Evolutionary conservation across 1,139 yeast genomes (phyloP).

Genomic region (Hanseniaspora uvarum): DNA sequence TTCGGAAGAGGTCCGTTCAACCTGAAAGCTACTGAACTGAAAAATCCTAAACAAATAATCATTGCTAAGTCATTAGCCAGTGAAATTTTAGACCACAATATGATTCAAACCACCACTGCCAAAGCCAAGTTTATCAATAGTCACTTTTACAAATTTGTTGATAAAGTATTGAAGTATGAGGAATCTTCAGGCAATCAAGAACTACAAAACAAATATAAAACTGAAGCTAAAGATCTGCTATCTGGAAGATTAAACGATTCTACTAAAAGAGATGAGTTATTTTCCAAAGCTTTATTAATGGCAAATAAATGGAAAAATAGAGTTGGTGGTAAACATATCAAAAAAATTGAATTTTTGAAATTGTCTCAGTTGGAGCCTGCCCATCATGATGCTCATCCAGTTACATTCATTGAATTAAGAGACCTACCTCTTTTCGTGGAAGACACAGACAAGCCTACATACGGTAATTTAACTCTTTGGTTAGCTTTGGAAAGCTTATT

Average conservation of each 20-base stretch:
- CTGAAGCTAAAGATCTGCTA: conserved; percentile 27
- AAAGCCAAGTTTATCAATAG: conserved; percentile 56
- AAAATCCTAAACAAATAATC: conserved; percentile 44
- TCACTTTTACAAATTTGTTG: conserved; percentile 15
- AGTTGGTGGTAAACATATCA: conserved; percentile 49
- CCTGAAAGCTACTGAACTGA: neutral
- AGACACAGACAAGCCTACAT: conserved; percentile 21
- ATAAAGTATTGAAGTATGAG: conserved; percentile 42
- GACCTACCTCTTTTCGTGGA: conserved; percentile 42
- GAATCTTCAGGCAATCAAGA: conserved; percentile 20
- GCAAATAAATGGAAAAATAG: conserved; percentile 45
- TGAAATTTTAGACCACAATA: conserved; percentile 56
- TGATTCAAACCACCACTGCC: conserved; percentile 59
- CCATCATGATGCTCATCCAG: conserved; percentile 83
- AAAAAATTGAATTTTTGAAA: conserved; percentile 72
- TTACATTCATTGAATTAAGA: conserved; percentile 78
- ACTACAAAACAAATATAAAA: conserved; percentile 23
- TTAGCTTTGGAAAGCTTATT: conserved; percentile 25
- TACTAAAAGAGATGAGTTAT: conserved; percentile 26
- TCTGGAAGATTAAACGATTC: conserved; percentile 6
- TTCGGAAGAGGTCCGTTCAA: conserved; percentile 11
- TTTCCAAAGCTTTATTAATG: conserved; percentile 29
- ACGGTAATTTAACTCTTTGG: conserved; percentile 31
- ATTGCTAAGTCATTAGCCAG: conserved; percentile 53
- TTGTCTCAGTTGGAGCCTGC: conserved; percentile 77